Evolutionary conservation across 305 asterid genomes (phyloP).

Genomic region (Andrographis paniculata): DNA sequence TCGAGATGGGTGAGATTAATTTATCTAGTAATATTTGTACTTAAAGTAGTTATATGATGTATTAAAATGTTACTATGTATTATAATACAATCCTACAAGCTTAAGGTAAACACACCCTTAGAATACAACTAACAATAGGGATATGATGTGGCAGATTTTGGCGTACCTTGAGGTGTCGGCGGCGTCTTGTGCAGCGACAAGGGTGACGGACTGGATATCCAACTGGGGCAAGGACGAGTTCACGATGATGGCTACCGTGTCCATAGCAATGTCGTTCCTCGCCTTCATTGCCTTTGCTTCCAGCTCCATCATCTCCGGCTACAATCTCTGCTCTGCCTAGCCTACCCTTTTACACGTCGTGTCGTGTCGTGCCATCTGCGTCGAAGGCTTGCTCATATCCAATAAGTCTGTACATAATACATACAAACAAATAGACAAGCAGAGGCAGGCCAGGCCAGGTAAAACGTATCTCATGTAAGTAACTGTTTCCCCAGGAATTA

Average conservation of each 20-base stretch:
- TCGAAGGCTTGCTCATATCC: too few species aligned
- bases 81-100: not conserved
- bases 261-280: slow-evolving; percentile 52
- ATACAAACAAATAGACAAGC: too few species aligned
- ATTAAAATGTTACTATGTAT: too few species aligned
- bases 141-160: slow-evolving; percentile 31
- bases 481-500: too few species aligned
- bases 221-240: slow-evolving; percentile 75
- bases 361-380: too few species aligned
- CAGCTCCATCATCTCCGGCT: slow-evolving; percentile 45
- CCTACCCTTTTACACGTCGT: too few species aligned
- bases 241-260: slow-evolving; percentile 60
- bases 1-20: not conserved
- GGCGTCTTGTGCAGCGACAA: slow-evolving; percentile 67
- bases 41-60: not conserved
- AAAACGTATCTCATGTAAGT: too few species aligned
- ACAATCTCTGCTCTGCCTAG: too few species aligned
- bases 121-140: not conserved
- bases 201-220: slow-evolving; percentile 54
- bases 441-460: too few species aligned
- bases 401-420: too few species aligned
- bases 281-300: slow-evolving; percentile 51
- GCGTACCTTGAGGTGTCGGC: slow-evolving; percentile 66
- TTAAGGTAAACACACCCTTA: not conserved
- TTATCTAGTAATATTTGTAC: not conserved